phyloP scores from a whole-genome alignment of 495 filamentous ascomycete species.

The Penicillium bialowiezense region DNA sequence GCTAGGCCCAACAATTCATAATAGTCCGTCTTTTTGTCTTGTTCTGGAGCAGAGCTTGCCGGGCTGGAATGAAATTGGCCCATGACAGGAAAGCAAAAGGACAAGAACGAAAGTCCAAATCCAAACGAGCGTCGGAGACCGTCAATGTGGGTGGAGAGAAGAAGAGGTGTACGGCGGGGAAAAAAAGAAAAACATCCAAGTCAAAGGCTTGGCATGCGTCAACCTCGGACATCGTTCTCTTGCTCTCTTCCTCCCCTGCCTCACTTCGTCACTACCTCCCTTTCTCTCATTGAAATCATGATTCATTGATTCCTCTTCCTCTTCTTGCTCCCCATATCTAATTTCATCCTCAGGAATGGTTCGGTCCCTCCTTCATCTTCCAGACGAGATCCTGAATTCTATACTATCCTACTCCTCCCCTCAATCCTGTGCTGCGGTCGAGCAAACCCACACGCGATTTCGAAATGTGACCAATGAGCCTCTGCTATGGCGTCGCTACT shows the following conservation, averaged over 20 bases:
- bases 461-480: constrained; percentile 63
- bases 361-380: constrained; percentile 48
- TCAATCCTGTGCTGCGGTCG: constrained; percentile 40
- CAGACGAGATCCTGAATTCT: constrained; percentile 72
- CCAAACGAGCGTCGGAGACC: background rate
- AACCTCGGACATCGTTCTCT: no score
- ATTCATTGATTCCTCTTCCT: background rate
- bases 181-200: background rate
- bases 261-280: no score
- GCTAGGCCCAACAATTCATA: constrained; percentile 83
- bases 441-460: constrained; percentile 62
- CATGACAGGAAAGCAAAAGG: constrained; percentile 46
- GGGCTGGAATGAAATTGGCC: constrained; percentile 72
- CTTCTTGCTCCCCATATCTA: background rate
- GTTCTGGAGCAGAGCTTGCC: constrained; percentile 23
- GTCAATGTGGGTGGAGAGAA: background rate
- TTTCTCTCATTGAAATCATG: background rate
- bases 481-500: constrained; percentile 77
- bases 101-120: background rate
- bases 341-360: constrained; percentile 31
- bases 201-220: background rate
- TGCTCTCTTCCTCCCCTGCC: background rate
- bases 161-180: background rate
- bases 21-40: constrained; percentile 71
- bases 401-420: constrained; percentile 63